Percentiles rank a stretch among this genome's conserved stretches.
These are phyloP conservation scores for Schizopora paradoxa DNA, from an alignment of 1,284 basidiomycete species.

Conservation along the genomic window DNA sequence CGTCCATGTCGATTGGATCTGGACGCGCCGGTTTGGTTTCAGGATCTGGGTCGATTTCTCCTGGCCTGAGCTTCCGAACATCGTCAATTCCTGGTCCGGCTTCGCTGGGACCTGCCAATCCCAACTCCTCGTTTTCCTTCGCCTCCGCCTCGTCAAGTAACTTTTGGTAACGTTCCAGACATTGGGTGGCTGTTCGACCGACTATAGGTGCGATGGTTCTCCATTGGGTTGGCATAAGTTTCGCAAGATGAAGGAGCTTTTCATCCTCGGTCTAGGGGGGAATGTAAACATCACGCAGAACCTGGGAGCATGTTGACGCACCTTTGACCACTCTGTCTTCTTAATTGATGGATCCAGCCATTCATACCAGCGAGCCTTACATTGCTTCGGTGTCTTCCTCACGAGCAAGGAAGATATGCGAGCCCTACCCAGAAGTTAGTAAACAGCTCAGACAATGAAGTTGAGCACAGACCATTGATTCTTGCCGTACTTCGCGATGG, in stretches of 20 bases:
- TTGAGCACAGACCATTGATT: slow-evolving; percentile 73
- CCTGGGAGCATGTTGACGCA: slow-evolving; percentile 29
- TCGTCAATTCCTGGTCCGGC: slow-evolving; percentile 89
- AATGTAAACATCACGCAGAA: slow-evolving; percentile 10
- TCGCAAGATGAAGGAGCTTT: slow-evolving; percentile 95
- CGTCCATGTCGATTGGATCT: slow-evolving; percentile 99
- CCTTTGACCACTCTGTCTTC: slow-evolving; percentile 99
- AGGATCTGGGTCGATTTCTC: slow-evolving; percentile 98
- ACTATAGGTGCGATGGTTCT: slow-evolving; percentile 98
- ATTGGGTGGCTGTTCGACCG: slow-evolving; percentile 97
- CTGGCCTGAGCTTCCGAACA: slow-evolving; percentile 83
- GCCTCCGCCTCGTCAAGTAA: slow-evolving; percentile 95
- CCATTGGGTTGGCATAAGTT: slow-evolving; percentile 99
- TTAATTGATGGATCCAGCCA: slow-evolving; percentile 99
- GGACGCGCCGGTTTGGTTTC: slow-evolving; percentile 97
- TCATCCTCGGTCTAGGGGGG: slow-evolving; percentile 84
- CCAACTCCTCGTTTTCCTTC: slow-evolving; percentile 90
- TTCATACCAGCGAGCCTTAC: slow-evolving; percentile 99
- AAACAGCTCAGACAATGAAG: not conserved
- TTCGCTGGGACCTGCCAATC: slow-evolving; percentile 79
- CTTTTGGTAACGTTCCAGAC: slow-evolving; percentile 97
- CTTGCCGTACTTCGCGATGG: slow-evolving; percentile 96
- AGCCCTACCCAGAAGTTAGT: slow-evolving; percentile 55
- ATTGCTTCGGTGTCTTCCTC: slow-evolving; percentile 98
- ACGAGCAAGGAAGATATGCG: slow-evolving; percentile 97